Conservation (phyloP, 176 grass and related monocot species). For the Lolium rigidum region DNA sequence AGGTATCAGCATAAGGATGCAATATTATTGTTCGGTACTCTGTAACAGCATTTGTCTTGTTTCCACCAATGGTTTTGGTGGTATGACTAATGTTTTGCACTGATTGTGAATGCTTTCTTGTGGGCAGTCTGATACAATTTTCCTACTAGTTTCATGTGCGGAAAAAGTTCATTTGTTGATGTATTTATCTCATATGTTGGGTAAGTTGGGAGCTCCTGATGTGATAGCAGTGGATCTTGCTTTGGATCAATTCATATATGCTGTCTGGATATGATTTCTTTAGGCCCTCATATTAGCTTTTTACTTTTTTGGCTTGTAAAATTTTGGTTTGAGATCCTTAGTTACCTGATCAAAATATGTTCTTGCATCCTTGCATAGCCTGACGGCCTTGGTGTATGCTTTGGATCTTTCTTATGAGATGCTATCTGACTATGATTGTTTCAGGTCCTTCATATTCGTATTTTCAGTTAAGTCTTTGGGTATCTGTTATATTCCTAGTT, state of each 20-base stretch:
- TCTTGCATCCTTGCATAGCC: no score
- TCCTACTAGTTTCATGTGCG: neutral
- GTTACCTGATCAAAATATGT: no score
- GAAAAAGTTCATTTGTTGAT: neutral
- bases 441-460: neutral
- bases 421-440: no score
- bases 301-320: no score
- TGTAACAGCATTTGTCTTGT: constrained; percentile 26
- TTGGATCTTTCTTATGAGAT: neutral
- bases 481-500: no score
- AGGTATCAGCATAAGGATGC: constrained; percentile 36
- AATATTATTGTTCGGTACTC: constrained; percentile 11
- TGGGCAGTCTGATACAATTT: neutral
- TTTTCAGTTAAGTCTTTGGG: no score
- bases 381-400: no score
- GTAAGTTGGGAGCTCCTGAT: neutral
- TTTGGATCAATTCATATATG: neutral
- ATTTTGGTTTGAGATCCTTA: no score
- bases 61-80: constrained; percentile 22
- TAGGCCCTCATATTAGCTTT: no score
- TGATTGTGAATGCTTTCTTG: constrained; percentile 25
- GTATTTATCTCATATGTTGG: neutral
- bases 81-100: constrained; percentile 9
- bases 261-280: no score
- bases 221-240: neutral